A percentile compares a stretch with the other conserved stretches of the same genome.
phyloP scores from a whole-genome alignment of 163 green algal species.

The Chlorella variabilis region DNA sequence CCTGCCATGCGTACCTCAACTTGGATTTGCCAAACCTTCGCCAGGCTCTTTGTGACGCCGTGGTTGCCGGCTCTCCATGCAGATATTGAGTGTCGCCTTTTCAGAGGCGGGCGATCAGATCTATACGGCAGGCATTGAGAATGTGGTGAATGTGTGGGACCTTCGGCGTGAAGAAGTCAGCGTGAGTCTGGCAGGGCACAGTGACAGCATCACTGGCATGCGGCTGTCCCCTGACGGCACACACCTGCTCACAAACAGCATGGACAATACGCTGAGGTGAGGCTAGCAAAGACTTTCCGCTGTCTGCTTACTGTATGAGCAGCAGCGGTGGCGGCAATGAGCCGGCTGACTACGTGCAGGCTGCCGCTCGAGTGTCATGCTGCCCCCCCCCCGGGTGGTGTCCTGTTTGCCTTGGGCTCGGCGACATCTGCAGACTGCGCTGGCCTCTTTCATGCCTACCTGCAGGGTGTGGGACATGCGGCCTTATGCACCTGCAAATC shows the following conservation, averaged over 20 bases:
- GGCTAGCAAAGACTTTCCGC: too few relatives aligned
- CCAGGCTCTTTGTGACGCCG: too few relatives aligned
- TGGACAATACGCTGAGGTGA: conserved; percentile 90
- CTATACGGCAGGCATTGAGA: conserved; percentile 92
- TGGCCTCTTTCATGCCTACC: too few relatives aligned
- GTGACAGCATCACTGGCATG: conserved; percentile 66
- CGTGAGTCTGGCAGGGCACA: conserved; percentile 76
- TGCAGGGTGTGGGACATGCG: conserved; percentile 92
- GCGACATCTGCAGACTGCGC: too few relatives aligned
- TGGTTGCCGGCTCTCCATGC: too few relatives aligned
- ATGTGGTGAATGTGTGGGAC: conserved; percentile 92
- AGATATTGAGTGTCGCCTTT: conserved; percentile 77
- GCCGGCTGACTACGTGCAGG: too few relatives aligned
- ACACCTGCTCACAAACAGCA: conserved; percentile 92
- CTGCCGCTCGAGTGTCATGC: too few relatives aligned
- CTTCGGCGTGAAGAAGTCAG: conserved; percentile 74
- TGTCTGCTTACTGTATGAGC: too few relatives aligned
- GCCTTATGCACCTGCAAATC: conserved; percentile 82
- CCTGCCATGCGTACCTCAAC: too few relatives aligned
- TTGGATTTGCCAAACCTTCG: too few relatives aligned
- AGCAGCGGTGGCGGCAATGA: not conserved
- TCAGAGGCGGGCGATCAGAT: conserved; percentile 82
- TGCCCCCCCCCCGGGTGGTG: too few relatives aligned
- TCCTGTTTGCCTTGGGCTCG: too few relatives aligned
- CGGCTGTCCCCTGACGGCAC: conserved; percentile 77